Evolutionary conservation across 192 early-diverging fungal genomes (phyloP).

Genomic region (Coemansia sp.): DNA sequence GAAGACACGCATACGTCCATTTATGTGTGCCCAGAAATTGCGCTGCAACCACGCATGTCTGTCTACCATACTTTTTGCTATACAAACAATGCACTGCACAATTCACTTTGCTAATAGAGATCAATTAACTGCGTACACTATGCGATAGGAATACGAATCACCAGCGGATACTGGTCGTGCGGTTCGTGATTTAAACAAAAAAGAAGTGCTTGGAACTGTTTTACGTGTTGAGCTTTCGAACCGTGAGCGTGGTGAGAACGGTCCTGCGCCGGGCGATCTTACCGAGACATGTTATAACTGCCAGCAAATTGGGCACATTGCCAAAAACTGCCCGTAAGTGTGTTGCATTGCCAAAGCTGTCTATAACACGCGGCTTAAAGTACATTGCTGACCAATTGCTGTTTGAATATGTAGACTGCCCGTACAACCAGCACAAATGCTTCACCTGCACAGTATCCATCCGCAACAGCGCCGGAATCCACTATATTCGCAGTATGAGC

Average conservation of each 20-base stretch:
- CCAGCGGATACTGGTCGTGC: conserved; percentile 13
- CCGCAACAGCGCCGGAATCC: conserved; percentile 6
- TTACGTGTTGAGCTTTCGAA: conserved; percentile 40
- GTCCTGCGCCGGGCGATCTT: conserved; percentile 32
- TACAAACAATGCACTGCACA: neutral
- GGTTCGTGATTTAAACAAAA: conserved; percentile 16
- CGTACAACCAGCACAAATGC: conserved; percentile 4
- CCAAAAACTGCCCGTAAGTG: conserved; percentile 42
- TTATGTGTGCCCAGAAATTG: neutral
- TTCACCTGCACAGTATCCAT: conserved; percentile 1
- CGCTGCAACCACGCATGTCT: neutral
- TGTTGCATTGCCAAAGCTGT: neutral
- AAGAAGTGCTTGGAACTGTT: conserved; percentile 13
- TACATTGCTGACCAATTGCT: neutral
- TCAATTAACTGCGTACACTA: neutral
- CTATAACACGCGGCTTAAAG: neutral
- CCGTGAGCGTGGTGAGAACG: conserved; percentile 18
- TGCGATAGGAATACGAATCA: conserved; percentile 20
- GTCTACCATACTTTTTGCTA: neutral
- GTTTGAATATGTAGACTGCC: conserved; percentile 7
- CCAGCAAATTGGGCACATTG: conserved; percentile 31
- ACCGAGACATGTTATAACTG: conserved; percentile 35
- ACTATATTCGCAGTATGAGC: neutral
- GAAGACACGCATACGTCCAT: neutral
- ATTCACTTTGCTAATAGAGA: neutral